Base-by-base conservation (phyloP, 1,284 basidiomycete genomes). In the Ceratobasidium sp. region DNA sequence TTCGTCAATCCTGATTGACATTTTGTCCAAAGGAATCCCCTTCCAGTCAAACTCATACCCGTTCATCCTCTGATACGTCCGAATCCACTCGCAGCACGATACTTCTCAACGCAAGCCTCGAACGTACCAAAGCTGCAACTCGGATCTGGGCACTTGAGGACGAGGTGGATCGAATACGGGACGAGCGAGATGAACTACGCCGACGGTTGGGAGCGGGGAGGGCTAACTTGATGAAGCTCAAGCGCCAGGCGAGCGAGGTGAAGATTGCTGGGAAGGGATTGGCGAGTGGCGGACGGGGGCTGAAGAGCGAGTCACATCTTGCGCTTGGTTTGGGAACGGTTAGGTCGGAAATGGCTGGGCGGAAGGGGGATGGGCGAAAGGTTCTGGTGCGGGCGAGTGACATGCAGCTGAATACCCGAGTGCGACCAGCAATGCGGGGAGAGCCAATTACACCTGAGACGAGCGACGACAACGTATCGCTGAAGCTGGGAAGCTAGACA, bases 381-480 rank as follows among this genome's bases (percentile, higher is more conserved):
- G 15, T 67, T 24, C 1, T 19, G 54, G 44, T 36, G 2, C 50
- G 53, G n/a, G 53, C 66, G 54, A 71, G 66, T n/a, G 53, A 48
- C 27, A 47, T 59, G 29, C 69, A 72, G 17, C 57, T 72, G 19
- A 62, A 72, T 31, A 72, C 57, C 8, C 57, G 56, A 11, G 48
- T 72, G 1, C 69, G 57, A 9, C 69, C 57, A n/a, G 33, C 29
- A 1, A 62, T 72, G 33, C 69, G 57, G 8, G 69, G 69, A 6
- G 69, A 72, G 33, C 69, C 69, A 8, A 44, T 72, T 29, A 72
- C 69, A 29, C 69, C 69, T 57, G 69, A 72, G 57, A 72, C 69
- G 29, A 72, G 69, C 47, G 69, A 72, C 57, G 69, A 72, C 47
- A 72, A 53, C 48, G 41, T 17, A 5, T 72, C 69, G 5, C 31